Evolutionary conservation across 1,284 basidiomycete species (phyloP), one percentile per base, ranked within the genome.

Genomic region (Leccinum fuscescens): DNA sequence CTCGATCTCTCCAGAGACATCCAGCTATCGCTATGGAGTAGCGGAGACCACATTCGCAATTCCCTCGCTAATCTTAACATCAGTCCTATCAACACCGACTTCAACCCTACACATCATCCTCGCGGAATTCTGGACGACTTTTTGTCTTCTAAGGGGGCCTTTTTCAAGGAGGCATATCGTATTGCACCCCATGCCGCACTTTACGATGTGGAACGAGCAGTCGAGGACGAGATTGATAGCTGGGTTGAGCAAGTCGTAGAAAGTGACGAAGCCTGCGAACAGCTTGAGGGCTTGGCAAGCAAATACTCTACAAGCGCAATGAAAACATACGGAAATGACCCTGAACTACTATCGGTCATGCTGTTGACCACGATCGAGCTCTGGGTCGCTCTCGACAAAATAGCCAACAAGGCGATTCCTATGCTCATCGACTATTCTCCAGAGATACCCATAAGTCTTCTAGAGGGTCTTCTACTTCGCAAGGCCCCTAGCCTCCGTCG

Each of bases 21-120:
- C 5, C 50, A 52, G 4, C 63, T 80, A 2, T 68, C 73, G 0
- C 66, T 80, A 8, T 20, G 35, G 2, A 58, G 66, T 9, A 73
- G 71, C 44, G 60, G 65, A 6, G 24, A 56, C 0, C 75, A 76
- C 42, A 57, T 78, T 6, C 49, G 55, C 5, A 15, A 64, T n/a
- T 55, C 63, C 15, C 39, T 74, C 24, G n/a, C 46, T 1, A 52
- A 51, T 15, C 33, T 46, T 24, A 0, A 12, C 15, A n/a, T 12
- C 15, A n/a, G 29, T 8, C 15, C 17, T 6, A 7, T 39, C 1
- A n/a, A 56, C 15, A 6, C 57, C 8, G 0, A 15, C 3, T 74
- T 71, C 65, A 12, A 59, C 7, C 66, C 62, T 4, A 7, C 24
- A 3, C 42, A 58, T 53, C 44, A 2, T 29, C 33, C 3, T n/a